Base-by-base conservation (phyloP, 2,329 filamentous ascomycete genomes). In the Aspergillus niger region DNA sequence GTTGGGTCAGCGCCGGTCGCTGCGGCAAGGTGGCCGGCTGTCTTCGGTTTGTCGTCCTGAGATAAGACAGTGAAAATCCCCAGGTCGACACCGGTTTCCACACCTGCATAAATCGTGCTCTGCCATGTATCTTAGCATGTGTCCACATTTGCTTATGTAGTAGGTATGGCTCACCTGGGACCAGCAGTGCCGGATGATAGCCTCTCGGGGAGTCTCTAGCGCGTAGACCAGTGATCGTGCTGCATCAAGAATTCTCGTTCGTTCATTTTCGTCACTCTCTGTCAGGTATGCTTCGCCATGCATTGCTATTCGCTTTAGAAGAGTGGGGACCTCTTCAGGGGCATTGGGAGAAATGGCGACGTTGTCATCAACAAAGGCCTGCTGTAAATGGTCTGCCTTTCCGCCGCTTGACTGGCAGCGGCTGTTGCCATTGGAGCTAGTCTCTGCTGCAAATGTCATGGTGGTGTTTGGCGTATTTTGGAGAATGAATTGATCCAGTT, bases 121-220 rank as follows among this genome's bases (percentile, higher is more conserved):
- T 11, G 8, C 13, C 8, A 13, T 52, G 11, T 2, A 4, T 11
- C 32, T 22, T 24, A 13, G 15, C 4, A 3, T 30, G 15, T 10
- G 17, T 30, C 2, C 7, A 38, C 8, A 1, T 11, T 28, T 28
- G 6, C 24, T 32, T 17, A n/a, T 15, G 1, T 28, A 5, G 38
- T 28, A 5, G n/a, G 15, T 30, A 30, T 30, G 28, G 57, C 56
- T 20, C 57, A 70, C 69, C 73, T 82, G 74, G 0, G 77, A 79
- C 79, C 80, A 83, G 62, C 69, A 73, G 48, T 82, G 79, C 57
- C 78, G 73, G 56, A 82, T 74, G 73, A 82, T 81, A 0, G 80
- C 79, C 68, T 83, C 81, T 6, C 80, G 73, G 0, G 81, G 81
- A 0, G 79, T 82, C 64, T 83, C 80, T 11, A 75, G 68, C 57